Conservation (phyloP, 1,284 basidiomycete species). For the Sporisorium reilianum region DNA sequence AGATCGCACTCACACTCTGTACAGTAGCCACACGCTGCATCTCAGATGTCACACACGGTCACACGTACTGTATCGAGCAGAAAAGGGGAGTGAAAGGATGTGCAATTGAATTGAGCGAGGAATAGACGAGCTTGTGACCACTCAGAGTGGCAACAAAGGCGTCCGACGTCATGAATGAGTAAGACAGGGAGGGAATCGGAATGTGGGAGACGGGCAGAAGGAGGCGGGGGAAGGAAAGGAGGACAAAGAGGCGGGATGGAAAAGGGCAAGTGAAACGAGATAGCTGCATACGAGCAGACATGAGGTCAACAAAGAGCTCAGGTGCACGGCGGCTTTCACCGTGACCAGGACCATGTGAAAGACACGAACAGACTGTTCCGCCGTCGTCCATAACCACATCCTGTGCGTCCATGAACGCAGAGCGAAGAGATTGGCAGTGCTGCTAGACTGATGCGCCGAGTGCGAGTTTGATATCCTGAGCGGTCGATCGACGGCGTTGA, state of each 20-base stretch:
- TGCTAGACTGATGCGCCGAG: not conserved
- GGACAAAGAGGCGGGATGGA: not conserved
- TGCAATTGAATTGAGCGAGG: not conserved
- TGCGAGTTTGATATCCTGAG: not conserved
- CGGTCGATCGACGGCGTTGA: not conserved
- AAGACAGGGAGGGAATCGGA: not conserved
- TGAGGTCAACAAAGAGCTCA: not conserved
- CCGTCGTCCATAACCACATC: not conserved
- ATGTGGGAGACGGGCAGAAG: not conserved
- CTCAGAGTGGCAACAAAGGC: not conserved
- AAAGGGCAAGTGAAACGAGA: no score
- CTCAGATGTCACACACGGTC: not conserved
- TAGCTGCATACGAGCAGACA: not conserved
- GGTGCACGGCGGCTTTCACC: not conserved
- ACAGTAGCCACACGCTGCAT: not conserved
- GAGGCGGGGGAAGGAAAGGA: no score
- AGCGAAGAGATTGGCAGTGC: not conserved
- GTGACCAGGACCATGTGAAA: not conserved
- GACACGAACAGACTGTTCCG: not conserved
- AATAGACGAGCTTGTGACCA: not conserved
- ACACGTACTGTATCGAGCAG: no score
- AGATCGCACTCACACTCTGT: not conserved
- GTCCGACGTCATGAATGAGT: not conserved
- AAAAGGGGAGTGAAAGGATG: not conserved
- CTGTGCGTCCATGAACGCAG: not conserved